phyloP scores from a whole-genome alignment of 2,329 filamentous ascomycete species.

The Fusarium nurragi region DNA sequence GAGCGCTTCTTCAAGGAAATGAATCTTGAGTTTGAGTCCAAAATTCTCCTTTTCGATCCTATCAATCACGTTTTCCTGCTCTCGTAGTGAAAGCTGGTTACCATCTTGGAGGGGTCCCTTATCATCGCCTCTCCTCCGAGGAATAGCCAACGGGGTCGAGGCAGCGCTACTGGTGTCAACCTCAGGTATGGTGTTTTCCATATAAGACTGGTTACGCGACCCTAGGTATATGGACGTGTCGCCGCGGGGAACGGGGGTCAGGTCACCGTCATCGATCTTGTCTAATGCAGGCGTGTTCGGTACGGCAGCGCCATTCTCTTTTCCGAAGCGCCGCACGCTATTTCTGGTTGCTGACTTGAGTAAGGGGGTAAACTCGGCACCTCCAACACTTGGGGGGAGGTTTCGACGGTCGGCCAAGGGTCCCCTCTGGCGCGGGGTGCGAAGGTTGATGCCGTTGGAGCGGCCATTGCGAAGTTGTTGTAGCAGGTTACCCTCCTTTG shows the following conservation, averaged over 20 bases:
- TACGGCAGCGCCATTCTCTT: constrained; percentile 67
- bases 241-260: constrained; percentile 77
- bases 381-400: constrained; percentile 69
- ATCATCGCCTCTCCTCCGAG: constrained; percentile 69
- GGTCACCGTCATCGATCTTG: constrained; percentile 74
- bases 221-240: constrained; percentile 77
- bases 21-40: constrained; percentile 93
- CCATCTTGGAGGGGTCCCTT: constrained; percentile 81
- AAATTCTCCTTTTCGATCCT: constrained; percentile 99
- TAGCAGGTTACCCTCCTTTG: constrained; percentile 74
- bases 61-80: constrained; percentile 95
- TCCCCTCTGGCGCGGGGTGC: constrained; percentile 77
- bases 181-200: constrained; percentile 78
- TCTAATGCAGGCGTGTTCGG: constrained; percentile 75
- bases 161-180: constrained; percentile 81
- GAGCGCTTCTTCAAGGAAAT: constrained; percentile 92
- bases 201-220: constrained; percentile 70
- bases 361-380: constrained; percentile 91
- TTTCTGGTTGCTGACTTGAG: constrained; percentile 82
- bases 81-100: constrained; percentile 88
- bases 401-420: constrained; percentile 78
- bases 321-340: constrained; percentile 73
- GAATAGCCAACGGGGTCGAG: constrained; percentile 80
- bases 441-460: constrained; percentile 65
- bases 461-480: constrained; percentile 77